Evolutionary conservation across 2,329 filamentous ascomycete genomes (phyloP).

Genomic region (Talaromyces piceae): DNA sequence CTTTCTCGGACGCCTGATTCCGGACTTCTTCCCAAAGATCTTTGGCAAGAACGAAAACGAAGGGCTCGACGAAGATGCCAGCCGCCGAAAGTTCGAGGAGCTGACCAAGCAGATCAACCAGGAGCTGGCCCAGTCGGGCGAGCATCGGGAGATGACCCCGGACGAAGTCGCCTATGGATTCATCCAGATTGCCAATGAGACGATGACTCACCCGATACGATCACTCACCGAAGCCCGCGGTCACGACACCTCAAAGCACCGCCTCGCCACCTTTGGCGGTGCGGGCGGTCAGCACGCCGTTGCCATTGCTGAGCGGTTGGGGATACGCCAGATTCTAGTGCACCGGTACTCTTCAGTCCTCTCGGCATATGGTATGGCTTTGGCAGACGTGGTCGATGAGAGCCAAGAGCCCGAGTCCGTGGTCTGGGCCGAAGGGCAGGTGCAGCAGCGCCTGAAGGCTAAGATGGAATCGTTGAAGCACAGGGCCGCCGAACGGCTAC

Average conservation of each 20-base stretch:
- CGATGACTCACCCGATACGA: conserved; percentile 57
- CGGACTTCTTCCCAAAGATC: conserved; percentile 93
- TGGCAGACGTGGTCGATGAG: conserved; percentile 85
- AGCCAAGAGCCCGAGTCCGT: conserved; percentile 62
- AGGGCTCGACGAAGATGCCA: conserved; percentile 68
- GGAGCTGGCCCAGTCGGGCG: conserved; percentile 54
- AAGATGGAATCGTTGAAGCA: conserved; percentile 75
- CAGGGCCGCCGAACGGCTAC: conserved; percentile 61
- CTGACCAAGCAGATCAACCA: conserved; percentile 70
- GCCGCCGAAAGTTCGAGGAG: conserved; percentile 65
- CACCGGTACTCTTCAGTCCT: conserved; percentile 84
- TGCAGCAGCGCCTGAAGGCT: conserved; percentile 54
- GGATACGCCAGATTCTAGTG: conserved; percentile 73
- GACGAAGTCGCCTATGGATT: conserved; percentile 88
- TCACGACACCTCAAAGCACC: conserved; percentile 77
- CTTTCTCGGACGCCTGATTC: conserved; percentile 75
- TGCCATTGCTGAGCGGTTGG: conserved; percentile 76
- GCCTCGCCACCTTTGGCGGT: conserved; percentile 79
- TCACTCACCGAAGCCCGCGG: conserved; percentile 63
- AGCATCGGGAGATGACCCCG: conserved; percentile 53
- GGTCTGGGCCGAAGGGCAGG: conserved; percentile 51
- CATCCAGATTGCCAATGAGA: conserved; percentile 81
- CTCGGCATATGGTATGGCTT: conserved; percentile 84
- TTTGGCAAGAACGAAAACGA: conserved; percentile 87
- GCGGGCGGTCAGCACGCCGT: conserved; percentile 87